These are phyloP conservation scores for Fusarium oxysporum DNA, from an alignment of 2,329 filamentous ascomycete genomes.

Conservation along the genomic window DNA sequence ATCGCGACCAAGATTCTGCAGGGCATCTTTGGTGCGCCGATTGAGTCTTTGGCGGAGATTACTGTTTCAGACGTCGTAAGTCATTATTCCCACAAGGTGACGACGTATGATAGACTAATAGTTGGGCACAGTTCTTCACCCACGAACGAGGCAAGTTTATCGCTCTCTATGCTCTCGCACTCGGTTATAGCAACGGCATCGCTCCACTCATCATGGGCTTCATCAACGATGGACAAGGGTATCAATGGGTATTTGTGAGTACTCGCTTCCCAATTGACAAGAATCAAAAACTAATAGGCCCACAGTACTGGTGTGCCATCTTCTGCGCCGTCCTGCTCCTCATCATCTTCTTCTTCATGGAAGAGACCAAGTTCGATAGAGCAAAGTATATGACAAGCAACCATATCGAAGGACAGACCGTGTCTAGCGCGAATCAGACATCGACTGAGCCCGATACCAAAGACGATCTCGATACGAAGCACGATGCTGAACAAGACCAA, in stretches of 20 bases:
- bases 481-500: background rate
- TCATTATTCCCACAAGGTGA: accelerated
- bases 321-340: background rate
- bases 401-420: background rate
- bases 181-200: background rate
- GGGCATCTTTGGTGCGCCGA: background rate
- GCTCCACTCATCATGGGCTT: background rate
- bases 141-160: background rate
- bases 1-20: background rate
- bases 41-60: background rate
- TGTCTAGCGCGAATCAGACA: accelerated
- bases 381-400: background rate
- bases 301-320: background rate
- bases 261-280: too few relatives aligned
- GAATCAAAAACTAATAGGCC: too few relatives aligned
- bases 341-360: background rate
- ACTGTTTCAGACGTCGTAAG: background rate
- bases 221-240: background rate
- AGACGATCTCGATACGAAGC: background rate
- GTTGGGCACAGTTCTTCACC: background rate
- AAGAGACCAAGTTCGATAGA: background rate
- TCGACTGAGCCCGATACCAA: background rate
- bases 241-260: background rate
- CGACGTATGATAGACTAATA: too few relatives aligned
- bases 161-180: background rate